Evolutionary conservation across 495 filamentous ascomycete species (phyloP).

Genomic region (Staphylotrichum tortipilum): DNA sequence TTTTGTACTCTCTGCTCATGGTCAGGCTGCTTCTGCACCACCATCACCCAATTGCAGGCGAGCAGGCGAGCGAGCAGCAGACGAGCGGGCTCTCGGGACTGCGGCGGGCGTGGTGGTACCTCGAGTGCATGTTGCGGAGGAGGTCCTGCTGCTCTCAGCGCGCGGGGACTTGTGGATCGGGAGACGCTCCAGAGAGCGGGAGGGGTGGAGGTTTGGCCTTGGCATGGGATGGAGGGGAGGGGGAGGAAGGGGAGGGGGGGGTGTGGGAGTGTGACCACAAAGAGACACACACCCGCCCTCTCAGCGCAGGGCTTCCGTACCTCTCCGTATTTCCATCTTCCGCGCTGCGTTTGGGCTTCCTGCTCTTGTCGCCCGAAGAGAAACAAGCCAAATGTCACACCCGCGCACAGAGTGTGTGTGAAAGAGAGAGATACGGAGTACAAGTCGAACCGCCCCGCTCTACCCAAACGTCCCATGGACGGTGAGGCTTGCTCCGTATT

Average conservation of each 20-base stretch:
- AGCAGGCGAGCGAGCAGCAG: slow-evolving; percentile 20
- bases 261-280: slow-evolving; percentile 16
- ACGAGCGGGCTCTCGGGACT: slow-evolving; percentile 7
- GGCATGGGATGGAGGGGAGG: too few relatives aligned
- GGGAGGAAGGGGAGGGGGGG: too few relatives aligned
- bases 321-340: too few relatives aligned
- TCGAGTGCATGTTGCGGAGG: slow-evolving; percentile 23
- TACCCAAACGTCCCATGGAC: too few relatives aligned
- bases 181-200: slow-evolving; percentile 14
- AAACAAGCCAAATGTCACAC: slow-evolving; percentile 9
- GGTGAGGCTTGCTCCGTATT: too few relatives aligned
- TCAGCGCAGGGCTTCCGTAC: too few relatives aligned
- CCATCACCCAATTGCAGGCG: slow-evolving; percentile 15
- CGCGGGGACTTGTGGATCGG: slow-evolving; percentile 19
- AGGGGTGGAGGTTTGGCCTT: slow-evolving; percentile 10
- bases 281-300: too few relatives aligned
- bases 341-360: slow-evolving; percentile 22
- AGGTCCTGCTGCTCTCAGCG: slow-evolving; percentile 6
- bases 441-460: too few relatives aligned
- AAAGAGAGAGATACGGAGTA: too few relatives aligned
- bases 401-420: slow-evolving; percentile 3
- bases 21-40: slow-evolving; percentile 18
- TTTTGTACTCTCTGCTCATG: slow-evolving; percentile 19
- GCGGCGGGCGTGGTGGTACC: slow-evolving; percentile 22
- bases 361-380: slow-evolving; percentile 9